Evolutionary conservation across 495 filamentous ascomycete genomes (phyloP).

Genomic region (Bathelium albidoporum): DNA sequence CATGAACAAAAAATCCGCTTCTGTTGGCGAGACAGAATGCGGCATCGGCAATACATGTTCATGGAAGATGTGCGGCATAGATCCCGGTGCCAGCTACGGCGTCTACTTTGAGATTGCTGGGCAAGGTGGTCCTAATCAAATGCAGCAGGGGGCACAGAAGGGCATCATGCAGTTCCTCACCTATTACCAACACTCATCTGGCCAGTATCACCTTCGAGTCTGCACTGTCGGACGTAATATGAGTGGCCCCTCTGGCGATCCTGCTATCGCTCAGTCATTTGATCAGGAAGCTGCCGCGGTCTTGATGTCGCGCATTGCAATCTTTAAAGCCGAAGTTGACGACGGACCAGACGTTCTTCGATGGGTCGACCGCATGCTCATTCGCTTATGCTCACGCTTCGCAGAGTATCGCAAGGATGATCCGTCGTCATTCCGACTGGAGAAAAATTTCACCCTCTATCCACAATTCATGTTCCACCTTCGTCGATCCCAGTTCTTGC

Average conservation of each 20-base stretch:
- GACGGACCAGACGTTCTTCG: slow-evolving; percentile 97
- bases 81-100: slow-evolving; percentile 85
- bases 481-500: slow-evolving; percentile 90
- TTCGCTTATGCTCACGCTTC: slow-evolving; percentile 90
- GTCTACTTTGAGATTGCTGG: slow-evolving; percentile 97
- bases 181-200: slow-evolving; percentile 96
- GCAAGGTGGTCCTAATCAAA: slow-evolving; percentile 78
- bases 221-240: slow-evolving; percentile 88
- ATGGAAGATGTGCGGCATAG: slow-evolving; percentile 99
- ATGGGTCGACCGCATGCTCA: slow-evolving; percentile 99
- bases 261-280: slow-evolving; percentile 94
- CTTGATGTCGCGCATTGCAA: slow-evolving; percentile 95
- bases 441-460: slow-evolving; percentile 99
- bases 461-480: slow-evolving; percentile 99
- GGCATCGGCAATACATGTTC: slow-evolving; percentile 98
- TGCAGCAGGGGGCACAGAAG: slow-evolving; percentile 77
- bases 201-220: slow-evolving; percentile 89
- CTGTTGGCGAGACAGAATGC: slow-evolving; percentile 95
- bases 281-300: slow-evolving; percentile 98
- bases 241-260: slow-evolving; percentile 90
- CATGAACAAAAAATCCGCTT: slow-evolving; percentile 94
- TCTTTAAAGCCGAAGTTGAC: slow-evolving; percentile 98
- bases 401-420: slow-evolving; percentile 99
- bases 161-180: slow-evolving; percentile 98
- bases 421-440: slow-evolving; percentile 90